These are phyloP conservation scores for Ascochyta pisi DNA, from an alignment of 2,329 filamentous ascomycete species.

Conservation along the genomic window DNA sequence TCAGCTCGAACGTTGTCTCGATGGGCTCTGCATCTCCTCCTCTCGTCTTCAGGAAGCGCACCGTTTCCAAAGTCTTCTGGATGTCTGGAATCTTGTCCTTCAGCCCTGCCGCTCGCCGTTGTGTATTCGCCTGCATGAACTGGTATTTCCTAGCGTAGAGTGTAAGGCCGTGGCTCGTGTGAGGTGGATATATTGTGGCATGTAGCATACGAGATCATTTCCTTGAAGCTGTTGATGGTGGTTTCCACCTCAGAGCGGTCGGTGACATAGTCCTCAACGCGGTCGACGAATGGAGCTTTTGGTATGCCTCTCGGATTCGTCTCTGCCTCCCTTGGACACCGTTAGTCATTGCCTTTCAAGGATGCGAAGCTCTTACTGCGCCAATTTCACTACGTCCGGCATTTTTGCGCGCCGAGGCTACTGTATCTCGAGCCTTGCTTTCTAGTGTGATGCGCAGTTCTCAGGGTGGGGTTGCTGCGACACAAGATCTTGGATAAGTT, in stretches of 20 bases:
- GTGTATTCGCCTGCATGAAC: slow-evolving; percentile 97
- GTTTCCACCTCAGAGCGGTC: slow-evolving; percentile 79
- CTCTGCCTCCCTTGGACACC: slow-evolving; percentile 36
- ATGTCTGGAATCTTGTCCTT: slow-evolving; percentile 98
- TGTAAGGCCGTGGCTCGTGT: slow-evolving; percentile 19
- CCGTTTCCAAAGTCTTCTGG: slow-evolving; percentile 91
- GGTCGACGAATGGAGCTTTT: slow-evolving; percentile 83
- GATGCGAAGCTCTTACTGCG: slow-evolving; percentile 17
- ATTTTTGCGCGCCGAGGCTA: background rate
- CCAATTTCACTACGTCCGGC: slow-evolving; percentile 18
- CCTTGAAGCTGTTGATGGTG: slow-evolving; percentile 83
- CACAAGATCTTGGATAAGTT: background rate
- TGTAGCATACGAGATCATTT: slow-evolving; percentile 81
- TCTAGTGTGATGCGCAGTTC: background rate
- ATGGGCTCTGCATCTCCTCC: slow-evolving; percentile 75
- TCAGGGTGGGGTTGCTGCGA: background rate
- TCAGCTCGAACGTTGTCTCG: slow-evolving; percentile 93
- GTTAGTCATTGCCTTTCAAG: background rate
- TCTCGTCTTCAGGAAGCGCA: slow-evolving; percentile 80
- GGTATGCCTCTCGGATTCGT: slow-evolving; percentile 86
- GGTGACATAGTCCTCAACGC: slow-evolving; percentile 85
- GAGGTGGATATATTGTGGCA: background rate
- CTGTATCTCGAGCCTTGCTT: background rate
- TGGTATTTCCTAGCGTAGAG: slow-evolving; percentile 83
- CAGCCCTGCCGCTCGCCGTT: slow-evolving; percentile 79